phyloP scores from a whole-genome alignment of 768 basidiomycete species.

The Hericium rajendrae region DNA sequence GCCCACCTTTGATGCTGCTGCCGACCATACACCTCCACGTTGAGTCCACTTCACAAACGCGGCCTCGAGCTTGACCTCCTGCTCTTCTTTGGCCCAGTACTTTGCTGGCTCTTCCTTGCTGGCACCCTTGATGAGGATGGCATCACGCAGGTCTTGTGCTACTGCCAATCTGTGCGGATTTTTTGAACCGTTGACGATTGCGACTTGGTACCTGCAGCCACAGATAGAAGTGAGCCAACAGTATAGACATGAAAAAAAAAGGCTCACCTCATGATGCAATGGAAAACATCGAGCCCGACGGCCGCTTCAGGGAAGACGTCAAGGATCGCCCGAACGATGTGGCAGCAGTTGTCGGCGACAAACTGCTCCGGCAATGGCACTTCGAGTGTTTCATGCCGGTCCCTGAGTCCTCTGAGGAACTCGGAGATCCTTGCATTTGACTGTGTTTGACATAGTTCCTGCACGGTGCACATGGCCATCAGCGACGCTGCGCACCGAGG shows the following conservation, averaged over 20 bases:
- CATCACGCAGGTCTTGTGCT: not conserved
- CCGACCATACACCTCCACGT: not conserved
- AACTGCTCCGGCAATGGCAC: conserved; percentile 8
- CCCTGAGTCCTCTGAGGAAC: not conserved
- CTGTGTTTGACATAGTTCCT: not conserved
- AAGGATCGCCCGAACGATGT: conserved; percentile 3
- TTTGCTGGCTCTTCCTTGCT: conserved; percentile 3
- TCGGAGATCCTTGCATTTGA: not conserved
- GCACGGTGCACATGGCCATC: too few species aligned
- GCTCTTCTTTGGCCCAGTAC: conserved; percentile 14
- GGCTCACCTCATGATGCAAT: not conserved
- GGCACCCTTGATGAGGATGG: not conserved
- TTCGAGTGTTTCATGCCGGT: conserved; percentile 1
- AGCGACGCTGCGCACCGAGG: too few species aligned
- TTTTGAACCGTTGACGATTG: not conserved
- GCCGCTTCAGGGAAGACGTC: conserved; percentile 1
- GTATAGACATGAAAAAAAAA: not conserved
- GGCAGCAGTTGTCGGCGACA: conserved; percentile 17
- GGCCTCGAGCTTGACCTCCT: conserved; percentile 8
- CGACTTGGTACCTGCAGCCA: not conserved
- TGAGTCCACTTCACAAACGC: conserved; percentile 6
- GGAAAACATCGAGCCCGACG: not conserved
- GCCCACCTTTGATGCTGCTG: conserved; percentile 14
- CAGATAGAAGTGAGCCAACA: not conserved
- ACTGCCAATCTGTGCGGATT: not conserved